phyloP scores from a whole-genome alignment of 345 rosid genomes.

The Sisymbrium altissimum region DNA sequence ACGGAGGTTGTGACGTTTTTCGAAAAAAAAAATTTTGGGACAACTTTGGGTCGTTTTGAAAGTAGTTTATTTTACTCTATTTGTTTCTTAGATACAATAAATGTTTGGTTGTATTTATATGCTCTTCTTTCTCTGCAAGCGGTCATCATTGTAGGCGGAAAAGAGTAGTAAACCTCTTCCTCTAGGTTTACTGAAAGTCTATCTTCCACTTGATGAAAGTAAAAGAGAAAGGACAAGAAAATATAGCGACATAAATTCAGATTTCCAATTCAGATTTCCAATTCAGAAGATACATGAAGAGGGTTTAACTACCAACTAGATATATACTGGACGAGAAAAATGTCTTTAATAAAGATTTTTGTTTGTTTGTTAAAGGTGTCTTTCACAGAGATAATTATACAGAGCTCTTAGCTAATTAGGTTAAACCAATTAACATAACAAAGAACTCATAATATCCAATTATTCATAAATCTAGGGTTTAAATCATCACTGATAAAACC shows the following conservation, averaged over 20 bases:
- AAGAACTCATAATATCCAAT: background rate
- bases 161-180: background rate
- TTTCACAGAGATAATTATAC: background rate
- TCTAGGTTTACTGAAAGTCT: background rate
- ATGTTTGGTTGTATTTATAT: background rate
- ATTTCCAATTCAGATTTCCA: background rate
- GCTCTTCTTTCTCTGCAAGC: background rate
- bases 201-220: background rate
- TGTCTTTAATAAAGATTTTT: too few species aligned
- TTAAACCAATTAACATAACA: background rate
- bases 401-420: background rate
- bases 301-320: too few species aligned
- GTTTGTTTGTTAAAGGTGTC: too few species aligned
- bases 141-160: slow-evolving; percentile 9
- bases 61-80: background rate
- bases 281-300: too few species aligned
- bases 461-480: too few species aligned
- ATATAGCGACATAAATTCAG: background rate
- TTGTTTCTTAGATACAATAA: background rate
- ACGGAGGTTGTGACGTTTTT: background rate
- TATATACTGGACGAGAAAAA: too few species aligned
- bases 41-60: background rate
- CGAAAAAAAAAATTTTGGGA: background rate
- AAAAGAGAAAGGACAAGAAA: background rate
- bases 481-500: too few species aligned